These are phyloP conservation scores for Chrysoporthe austroafricana DNA, from an alignment of 2,329 filamentous ascomycete species.

Conservation along the genomic window DNA sequence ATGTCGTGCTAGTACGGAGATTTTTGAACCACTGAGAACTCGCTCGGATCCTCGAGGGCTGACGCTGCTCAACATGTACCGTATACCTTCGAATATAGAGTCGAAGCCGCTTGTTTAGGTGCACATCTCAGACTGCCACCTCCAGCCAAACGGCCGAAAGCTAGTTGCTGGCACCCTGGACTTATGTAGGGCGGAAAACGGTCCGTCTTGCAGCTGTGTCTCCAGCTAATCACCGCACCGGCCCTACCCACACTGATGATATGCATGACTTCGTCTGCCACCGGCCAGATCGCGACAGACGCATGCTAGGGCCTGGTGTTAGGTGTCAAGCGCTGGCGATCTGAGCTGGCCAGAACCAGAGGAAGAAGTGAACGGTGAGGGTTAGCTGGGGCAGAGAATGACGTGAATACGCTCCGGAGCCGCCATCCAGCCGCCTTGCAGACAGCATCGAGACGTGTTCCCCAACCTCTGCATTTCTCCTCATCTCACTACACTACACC, in stretches of 20 bases:
- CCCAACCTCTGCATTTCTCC: constrained; percentile 21
- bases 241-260: constrained; percentile 16
- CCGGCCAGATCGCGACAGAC: constrained; percentile 23
- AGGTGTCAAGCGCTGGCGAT: constrained; percentile 22
- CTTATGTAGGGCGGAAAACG: constrained; percentile 43
- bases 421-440: constrained; percentile 20
- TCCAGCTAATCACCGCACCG: constrained; percentile 33
- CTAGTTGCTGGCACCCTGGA: constrained; percentile 16
- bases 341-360: constrained; percentile 18
- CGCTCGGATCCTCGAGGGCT: not conserved
- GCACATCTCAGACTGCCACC: constrained; percentile 10
- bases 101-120: constrained; percentile 22
- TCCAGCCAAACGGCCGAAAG: constrained; percentile 19
- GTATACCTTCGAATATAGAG: constrained; percentile 15
- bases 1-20: constrained; percentile 2
- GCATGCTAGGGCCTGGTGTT: not conserved
- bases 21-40: not conserved
- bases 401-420: constrained; percentile 10
- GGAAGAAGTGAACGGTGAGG: constrained; percentile 13
- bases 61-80: constrained; percentile 4
- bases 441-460: constrained; percentile 15
- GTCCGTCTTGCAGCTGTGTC: constrained; percentile 41
- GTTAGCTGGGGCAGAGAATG: constrained; percentile 11
- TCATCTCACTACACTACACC: constrained; percentile 19
- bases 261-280: constrained; percentile 25